Evolutionary conservation across 345 rosid species (phyloP).

Genomic region (Barbarea vulgaris): DNA sequence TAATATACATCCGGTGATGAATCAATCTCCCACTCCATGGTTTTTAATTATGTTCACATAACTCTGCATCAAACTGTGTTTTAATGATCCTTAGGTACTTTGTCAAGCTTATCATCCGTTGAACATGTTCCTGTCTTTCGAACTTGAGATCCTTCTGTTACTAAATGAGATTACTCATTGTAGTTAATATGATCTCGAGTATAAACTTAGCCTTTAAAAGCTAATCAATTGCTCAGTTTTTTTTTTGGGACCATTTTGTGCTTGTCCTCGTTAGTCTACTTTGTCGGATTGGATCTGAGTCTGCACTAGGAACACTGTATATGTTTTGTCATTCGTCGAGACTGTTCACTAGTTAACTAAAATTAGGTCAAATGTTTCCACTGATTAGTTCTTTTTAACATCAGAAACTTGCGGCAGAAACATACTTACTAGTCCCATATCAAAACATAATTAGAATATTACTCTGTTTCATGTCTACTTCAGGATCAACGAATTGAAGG

Average conservation of each 20-base stretch:
- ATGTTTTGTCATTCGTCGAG: not conserved
- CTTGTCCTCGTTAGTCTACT: not conserved
- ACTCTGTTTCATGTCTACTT: not conserved
- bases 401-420: not conserved
- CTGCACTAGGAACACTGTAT: not conserved
- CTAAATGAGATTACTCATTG: not conserved
- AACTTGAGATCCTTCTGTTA: constrained; percentile 1
- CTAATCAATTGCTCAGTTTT: not conserved
- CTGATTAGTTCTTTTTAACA: not conserved
- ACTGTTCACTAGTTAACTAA: not conserved
- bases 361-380: not conserved
- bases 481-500: not conserved
- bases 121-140: not conserved
- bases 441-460: not conserved
- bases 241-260: not conserved
- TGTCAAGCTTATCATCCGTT: not conserved
- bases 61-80: not conserved
- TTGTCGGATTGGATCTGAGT: not conserved
- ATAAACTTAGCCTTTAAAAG: not conserved
- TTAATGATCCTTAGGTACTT: not conserved
- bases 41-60: not conserved
- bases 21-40: not conserved
- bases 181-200: not conserved
- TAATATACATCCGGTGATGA: not conserved
- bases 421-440: not conserved